phyloP scores from a whole-genome alignment of 441 rosid genomes.

The Arabidopsis hybrid region DNA sequence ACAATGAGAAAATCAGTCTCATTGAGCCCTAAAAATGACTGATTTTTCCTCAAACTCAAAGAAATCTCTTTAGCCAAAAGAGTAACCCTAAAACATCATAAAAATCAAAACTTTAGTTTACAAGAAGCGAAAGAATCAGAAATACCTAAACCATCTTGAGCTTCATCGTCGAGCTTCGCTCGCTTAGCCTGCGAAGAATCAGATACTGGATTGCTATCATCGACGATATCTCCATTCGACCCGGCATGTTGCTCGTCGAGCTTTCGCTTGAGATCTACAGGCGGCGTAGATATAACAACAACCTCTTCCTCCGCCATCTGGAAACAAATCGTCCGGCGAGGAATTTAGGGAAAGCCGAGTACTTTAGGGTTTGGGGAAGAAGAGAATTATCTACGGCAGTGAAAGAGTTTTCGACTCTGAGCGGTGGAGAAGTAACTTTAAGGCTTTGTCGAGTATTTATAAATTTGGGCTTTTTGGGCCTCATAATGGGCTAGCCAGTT shows the following conservation, averaged over 20 bases:
- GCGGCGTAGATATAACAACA: constrained; percentile 43
- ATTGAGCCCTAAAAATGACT: constrained; percentile 3
- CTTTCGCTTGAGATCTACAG: constrained; percentile 78
- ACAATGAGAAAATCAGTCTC: constrained; percentile 4
- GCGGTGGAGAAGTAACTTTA: background rate
- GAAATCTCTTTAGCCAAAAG: too few relatives aligned
- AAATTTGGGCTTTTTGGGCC: background rate
- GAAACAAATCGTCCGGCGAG: background rate
- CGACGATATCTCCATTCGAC: constrained; percentile 39
- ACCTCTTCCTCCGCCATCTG: constrained; percentile 72
- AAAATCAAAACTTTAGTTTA: constrained; percentile 1
- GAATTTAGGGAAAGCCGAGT: background rate
- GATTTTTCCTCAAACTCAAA: too few relatives aligned
- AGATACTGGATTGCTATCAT: constrained; percentile 36
- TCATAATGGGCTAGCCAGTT: background rate
- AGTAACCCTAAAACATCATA: constrained; percentile 3
- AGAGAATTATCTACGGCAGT: background rate
- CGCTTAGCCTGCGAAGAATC: constrained; percentile 69
- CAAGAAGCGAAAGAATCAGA: background rate
- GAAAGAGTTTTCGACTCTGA: background rate
- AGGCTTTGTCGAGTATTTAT: background rate
- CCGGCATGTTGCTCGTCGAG: constrained; percentile 48
- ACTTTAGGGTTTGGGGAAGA: constrained; percentile 31
- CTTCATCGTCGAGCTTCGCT: constrained; percentile 54
- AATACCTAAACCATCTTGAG: constrained; percentile 59